Base-by-base conservation (phyloP, 805 yeast genomes). In the Candida germanica region DNA sequence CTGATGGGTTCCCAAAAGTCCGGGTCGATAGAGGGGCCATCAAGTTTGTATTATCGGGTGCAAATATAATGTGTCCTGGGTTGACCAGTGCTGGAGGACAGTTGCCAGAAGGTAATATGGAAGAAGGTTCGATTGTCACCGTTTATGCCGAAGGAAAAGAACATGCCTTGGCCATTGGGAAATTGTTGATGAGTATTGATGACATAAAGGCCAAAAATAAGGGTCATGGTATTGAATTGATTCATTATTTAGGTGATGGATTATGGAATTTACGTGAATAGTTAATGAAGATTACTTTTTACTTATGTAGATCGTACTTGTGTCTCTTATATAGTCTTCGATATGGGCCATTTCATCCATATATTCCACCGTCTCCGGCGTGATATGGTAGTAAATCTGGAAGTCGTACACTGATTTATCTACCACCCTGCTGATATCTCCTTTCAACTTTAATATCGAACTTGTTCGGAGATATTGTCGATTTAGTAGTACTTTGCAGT, bases 31-130 rank as follows among this genome's bases (percentile, higher is more conserved):
- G 96, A 56, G 98, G 98, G 39, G 98, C 98, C 34, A 89, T 89
- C 58, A 89, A 89, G 61, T 89, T 89, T 54, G 93, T 89, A 17
- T 66, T 89, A n/a, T 83, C 95, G 3, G 98, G 97, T 38, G 96
- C 97, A 19, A 89, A 89, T 54, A 85, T 89, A 53, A 89, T 89
- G 98, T 89, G 96, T 61, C 96, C 96, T 3, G 96, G 96, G 13
- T 71, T 87, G 45, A 87, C 96, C 0, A 80, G 93, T 13, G 72
- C 82, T 2, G 96, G 96, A 27, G 96, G 95, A 14, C 61, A 64
- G 36, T 66, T 88, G 42, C 96, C 96, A 14, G 89, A 80, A 16
- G 81, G 81, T 20, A 77, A 81, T 25, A 56, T 79, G 40, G 79
- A 75, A 27, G 70, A 77, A 47, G 94, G 74, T 36, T 69, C 80